Evolutionary conservation across 441 rosid genomes (phyloP).

Genomic region (Flueggea neowawraea): DNA sequence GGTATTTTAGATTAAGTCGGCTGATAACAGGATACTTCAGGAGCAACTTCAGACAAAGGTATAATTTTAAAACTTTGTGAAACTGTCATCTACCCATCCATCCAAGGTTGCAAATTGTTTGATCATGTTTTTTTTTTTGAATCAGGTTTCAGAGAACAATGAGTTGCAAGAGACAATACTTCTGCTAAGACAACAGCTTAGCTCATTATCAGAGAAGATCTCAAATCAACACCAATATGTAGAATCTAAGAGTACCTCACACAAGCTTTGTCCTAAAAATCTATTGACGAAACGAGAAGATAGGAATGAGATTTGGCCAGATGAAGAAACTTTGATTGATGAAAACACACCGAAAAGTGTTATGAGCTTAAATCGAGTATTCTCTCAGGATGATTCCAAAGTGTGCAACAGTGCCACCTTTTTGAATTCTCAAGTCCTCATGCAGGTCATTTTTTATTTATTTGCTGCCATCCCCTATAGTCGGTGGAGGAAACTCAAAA

Average conservation of each 20-base stretch:
- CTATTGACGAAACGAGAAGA: constrained; percentile 21
- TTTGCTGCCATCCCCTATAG: background rate
- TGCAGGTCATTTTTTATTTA: constrained; percentile 35
- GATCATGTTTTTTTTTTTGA: constrained; percentile 7
- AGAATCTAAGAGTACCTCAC: constrained; percentile 25
- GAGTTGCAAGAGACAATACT: constrained; percentile 87
- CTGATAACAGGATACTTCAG: constrained; percentile 92
- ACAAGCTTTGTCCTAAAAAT: constrained; percentile 21
- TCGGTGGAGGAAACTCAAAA: background rate
- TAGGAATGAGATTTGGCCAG: constrained; percentile 35
- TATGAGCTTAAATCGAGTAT: constrained; percentile 71
- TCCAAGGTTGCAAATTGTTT: background rate
- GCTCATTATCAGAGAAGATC: constrained; percentile 35
- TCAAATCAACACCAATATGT: constrained; percentile 31
- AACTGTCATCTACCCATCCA: constrained; percentile 1
- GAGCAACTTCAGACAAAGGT: constrained; percentile 92
- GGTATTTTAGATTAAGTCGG: constrained; percentile 69
- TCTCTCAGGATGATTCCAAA: constrained; percentile 61
- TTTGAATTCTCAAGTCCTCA: constrained; percentile 51
- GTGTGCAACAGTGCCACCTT: constrained; percentile 35
- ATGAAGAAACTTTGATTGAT: constrained; percentile 50
- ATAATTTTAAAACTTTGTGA: constrained; percentile 14
- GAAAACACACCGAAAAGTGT: constrained; percentile 87
- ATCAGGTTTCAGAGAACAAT: constrained; percentile 67
- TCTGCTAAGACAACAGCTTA: constrained; percentile 68